These are phyloP conservation scores for Orbilia javanica DNA, from an alignment of 2,329 filamentous ascomycete genomes.

Conservation along the genomic window DNA sequence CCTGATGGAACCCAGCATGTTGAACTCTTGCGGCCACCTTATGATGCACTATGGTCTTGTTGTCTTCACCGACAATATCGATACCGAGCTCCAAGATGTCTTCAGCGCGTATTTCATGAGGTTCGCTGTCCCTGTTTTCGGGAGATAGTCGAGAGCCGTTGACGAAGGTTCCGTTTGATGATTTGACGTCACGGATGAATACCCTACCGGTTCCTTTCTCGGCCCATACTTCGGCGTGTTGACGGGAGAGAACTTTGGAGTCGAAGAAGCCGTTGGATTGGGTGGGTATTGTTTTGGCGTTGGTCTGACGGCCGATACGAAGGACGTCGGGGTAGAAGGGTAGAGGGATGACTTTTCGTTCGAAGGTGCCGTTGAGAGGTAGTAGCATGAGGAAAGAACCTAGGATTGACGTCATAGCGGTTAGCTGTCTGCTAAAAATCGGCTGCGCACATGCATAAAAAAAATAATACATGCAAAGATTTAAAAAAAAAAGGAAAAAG, in stretches of 20 bases:
- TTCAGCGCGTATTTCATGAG: slow-evolving; percentile 89
- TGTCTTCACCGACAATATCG: slow-evolving; percentile 98
- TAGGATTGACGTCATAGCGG: slow-evolving; percentile 55
- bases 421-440: slow-evolving; percentile 23
- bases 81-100: slow-evolving; percentile 96
- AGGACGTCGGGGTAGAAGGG: slow-evolving; percentile 94
- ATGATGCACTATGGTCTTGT: slow-evolving; percentile 98
- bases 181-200: slow-evolving; percentile 97
- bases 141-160: slow-evolving; percentile 90
- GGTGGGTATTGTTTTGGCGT: slow-evolving; percentile 93
- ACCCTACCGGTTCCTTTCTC: slow-evolving; percentile 82
- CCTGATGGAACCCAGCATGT: slow-evolving; percentile 81
- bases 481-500: not conserved
- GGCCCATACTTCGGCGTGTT: slow-evolving; percentile 96
- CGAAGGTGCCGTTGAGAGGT: slow-evolving; percentile 95
- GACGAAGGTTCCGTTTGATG: slow-evolving; percentile 98
- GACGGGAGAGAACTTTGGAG: slow-evolving; percentile 94
- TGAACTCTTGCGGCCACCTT: slow-evolving; percentile 98
- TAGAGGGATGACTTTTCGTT: slow-evolving; percentile 94
- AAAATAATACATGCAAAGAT: slow-evolving; percentile 68
- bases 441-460: slow-evolving; percentile 59
- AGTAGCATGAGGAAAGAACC: slow-evolving; percentile 84
- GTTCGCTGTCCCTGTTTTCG: slow-evolving; percentile 96
- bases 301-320: slow-evolving; percentile 94
- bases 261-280: slow-evolving; percentile 95